Evolutionary conservation across 192 early-diverging fungal genomes (phyloP), one percentile per base, ranked within the genome.

Genomic region (Backusella morwellensis): DNA sequence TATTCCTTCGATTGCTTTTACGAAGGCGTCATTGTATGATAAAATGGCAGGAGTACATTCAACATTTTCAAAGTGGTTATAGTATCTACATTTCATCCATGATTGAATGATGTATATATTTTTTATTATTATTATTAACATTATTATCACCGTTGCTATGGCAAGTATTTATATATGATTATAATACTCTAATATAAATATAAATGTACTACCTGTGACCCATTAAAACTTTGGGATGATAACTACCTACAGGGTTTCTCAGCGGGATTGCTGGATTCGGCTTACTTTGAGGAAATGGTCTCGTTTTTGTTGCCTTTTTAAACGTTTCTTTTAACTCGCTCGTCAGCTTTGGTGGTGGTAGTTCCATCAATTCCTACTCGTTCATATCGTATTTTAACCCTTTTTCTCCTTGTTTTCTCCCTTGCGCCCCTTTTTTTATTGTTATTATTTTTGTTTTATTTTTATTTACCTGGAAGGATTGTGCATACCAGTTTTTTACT

Each of bases 401-500:
- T 40, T 9, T 26, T 63, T 63, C 21, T 14, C 26, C 23, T 63
- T 29, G 38, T 40, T 40, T 40, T 40, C 38, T 40, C 38, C 38
- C 26, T 29, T 63, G 11, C 1, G 0, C 21, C 56, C 11, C 23
- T 14, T 4, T 9, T 26, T 63, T 63, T 63, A 4, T 26, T 63
- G 4, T 29, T 4, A 5, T 32, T 26, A 29, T 63, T 63, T 4
- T 26, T 63, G 4, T 11, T 29, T 56, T 63, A 11, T 59, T 21
- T 21, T 38, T 26, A 3, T 71, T 63, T 85, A 88, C 90, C 85
- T 93, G 88, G 83, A 95, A 97, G 72, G 93, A 95, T 71, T 97
- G 93, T 47, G 95, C 92, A 83, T 98, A 98, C 97, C 95, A 96
- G 79, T 96, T 88, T 81, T 96, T 95, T 50, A 98, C 97, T 17